Percentiles rank a stretch among this genome's conserved stretches.
Conservation (phyloP, 2,329 filamentous ascomycete genomes). For the Neospermospora avenae region DNA sequence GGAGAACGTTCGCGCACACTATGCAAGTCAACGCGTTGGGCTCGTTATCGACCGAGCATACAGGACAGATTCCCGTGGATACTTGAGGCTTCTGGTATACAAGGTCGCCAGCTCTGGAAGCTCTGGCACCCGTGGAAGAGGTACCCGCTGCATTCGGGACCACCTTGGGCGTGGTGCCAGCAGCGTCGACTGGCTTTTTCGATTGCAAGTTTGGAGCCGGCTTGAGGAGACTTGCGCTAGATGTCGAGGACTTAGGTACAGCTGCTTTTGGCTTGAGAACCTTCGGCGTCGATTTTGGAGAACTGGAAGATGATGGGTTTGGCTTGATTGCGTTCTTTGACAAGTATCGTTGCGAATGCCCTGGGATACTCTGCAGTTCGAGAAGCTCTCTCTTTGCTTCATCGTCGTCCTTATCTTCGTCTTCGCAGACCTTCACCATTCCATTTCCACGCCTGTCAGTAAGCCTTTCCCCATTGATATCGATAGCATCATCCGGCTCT, state of each 20-base stretch:
- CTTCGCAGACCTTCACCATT: constrained; percentile 73
- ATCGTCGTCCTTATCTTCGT: constrained; percentile 58
- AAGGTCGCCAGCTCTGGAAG: background rate
- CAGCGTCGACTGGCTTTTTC: background rate
- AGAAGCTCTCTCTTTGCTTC: constrained; percentile 60
- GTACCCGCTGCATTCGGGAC: background rate
- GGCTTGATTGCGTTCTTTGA: constrained; percentile 17
- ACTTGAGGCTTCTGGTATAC: background rate
- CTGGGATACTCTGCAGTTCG: constrained; percentile 55
- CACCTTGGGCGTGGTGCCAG: background rate
- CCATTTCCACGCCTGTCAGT: constrained; percentile 63
- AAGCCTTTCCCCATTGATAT: constrained; percentile 62
- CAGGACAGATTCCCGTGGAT: constrained; percentile 44
- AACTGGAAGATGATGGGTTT: background rate
- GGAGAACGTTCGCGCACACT: constrained; percentile 69
- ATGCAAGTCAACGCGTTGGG: constrained; percentile 54
- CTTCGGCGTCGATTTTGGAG: background rate
- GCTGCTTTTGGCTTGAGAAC: background rate
- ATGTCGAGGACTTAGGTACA: background rate
- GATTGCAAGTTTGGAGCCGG: background rate
- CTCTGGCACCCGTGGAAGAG: background rate
- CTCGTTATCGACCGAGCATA: constrained; percentile 68
- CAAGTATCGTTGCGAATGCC: constrained; percentile 9
- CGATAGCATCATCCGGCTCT: constrained; percentile 52
- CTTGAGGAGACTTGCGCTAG: background rate